A percentile compares a stretch with the other conserved stretches of the same genome.
Conservation (phyloP, 2,329 filamentous ascomycete species). For the Helminthosporium solani region DNA sequence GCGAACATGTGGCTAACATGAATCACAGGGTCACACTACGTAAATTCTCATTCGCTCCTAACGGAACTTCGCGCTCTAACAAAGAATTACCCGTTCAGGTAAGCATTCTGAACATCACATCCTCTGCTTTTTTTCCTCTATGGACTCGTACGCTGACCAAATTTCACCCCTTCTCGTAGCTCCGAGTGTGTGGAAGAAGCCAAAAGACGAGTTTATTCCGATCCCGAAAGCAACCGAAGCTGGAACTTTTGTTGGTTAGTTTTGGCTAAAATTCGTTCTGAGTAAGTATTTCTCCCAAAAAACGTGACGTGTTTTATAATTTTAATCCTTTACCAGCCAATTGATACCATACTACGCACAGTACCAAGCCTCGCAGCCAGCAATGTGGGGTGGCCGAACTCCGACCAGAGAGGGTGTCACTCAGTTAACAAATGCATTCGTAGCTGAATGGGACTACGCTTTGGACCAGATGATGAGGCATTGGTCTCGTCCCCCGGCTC, state of each 20-base stretch:
- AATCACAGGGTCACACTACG: conserved; percentile 60
- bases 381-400: conserved; percentile 67
- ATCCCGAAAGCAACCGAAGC: conserved; percentile 66
- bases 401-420: conserved; percentile 59
- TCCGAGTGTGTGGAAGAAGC: conserved; percentile 65
- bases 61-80: conserved; percentile 70
- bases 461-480: conserved; percentile 67
- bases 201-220: conserved; percentile 61
- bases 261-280: conserved; percentile 63
- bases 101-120: neutral
- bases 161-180: neutral
- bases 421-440: conserved; percentile 63
- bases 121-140: neutral
- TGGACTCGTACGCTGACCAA: neutral
- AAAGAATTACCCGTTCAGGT: conserved; percentile 63
- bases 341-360: conserved; percentile 63
- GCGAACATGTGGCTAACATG: neutral
- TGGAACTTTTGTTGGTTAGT: conserved; percentile 79
- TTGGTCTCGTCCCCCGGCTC: conserved; percentile 60
- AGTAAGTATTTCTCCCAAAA: conserved; percentile 53
- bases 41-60: conserved; percentile 68
- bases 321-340: conserved; percentile 46
- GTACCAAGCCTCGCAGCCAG: conserved; percentile 60
- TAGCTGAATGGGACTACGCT: conserved; percentile 66
- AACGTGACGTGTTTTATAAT: neutral